Evolutionary conservation across 2,329 filamentous ascomycete species (phyloP), one percentile per base, ranked within the genome.

Genomic region (Colletotrichum musicola): DNA sequence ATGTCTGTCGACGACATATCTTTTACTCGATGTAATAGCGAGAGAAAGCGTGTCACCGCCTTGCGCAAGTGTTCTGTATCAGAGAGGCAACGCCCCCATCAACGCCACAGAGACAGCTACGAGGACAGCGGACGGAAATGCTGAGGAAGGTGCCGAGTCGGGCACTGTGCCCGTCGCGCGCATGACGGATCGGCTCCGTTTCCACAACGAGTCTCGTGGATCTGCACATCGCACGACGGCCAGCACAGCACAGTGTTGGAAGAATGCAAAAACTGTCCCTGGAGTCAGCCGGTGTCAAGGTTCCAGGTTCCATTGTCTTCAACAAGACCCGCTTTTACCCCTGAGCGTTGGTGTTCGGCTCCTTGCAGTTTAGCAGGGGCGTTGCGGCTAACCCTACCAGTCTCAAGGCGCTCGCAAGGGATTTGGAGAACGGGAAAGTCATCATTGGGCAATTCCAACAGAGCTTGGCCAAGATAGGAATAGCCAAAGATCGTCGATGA

Each of bases 261-360:
- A 47, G 35, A 56, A 61, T 56, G 49, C 35, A 50, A 42, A 46
- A 40, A 68, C 62, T 60, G 62, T 60, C 61, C 25, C 30, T 13
- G 13, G 44, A 30, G 35, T 46, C 56, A 22, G 50, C 35, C n/a
- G 16, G 50, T 30, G 50, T 65, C 62, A 61, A 38, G 62, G 62
- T 51, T 69, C 66, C 38, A 60, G 62, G 66, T 53, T 42, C 40
- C 40, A 42, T 42, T 65, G 62, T 69, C 62, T 69, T 61, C 66
- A 68, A 59, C 27, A 54, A 47, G 62, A 13, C 22, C 73, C 73
- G 56, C 71, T 72, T 66, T 74, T 74, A 73, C 73, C 73, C 73
- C 73, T 74, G 73, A 74, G 47, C 38, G 64, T 53, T 54, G 46
- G 25, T 46, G 53, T 62, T 42, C 44, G 68, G 64, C 54, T 67